Base-by-base conservation (phyloP, 2,329 filamentous ascomycete genomes). In the Penicillium sp. region DNA sequence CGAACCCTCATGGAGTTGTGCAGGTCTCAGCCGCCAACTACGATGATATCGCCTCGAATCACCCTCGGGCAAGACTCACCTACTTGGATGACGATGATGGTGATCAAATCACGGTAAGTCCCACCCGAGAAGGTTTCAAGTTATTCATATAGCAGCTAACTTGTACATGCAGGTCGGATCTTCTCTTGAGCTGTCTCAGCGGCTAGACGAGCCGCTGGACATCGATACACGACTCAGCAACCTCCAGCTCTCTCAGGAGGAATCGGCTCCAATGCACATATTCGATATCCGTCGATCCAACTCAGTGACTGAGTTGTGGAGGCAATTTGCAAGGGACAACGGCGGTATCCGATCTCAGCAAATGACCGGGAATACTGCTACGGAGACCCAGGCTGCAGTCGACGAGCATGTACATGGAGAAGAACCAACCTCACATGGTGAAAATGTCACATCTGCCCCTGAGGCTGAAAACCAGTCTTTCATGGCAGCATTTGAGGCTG, bases 51-150 rank as follows among this genome's bases (percentile, higher is more conserved):
- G 71, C 79, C 38, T 67, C 67, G 17, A 72, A 65, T 50, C 67
- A 79, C 65, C 79, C 80, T 22, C 72, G 75, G 42, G 78, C 78
- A 12, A 73, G 69, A 37, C 63, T 82, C 47, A 77, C 70, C 20
- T 82, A 82, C 60, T 51, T 77, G 55, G 80, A 82, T 65, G 76
- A 79, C 11, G 79, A 81, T 60, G 79, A 81, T 61, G 80, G 81
- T 62, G 76, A 80, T 31, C 78, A 81, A 35, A 78, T 82, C 57
- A 81, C 76, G 6, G 79, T 80, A 66, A 70, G 75, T 68, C 22
- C 28, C 38, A 39, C 12, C 4, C 31, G 28, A 37, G 17, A 15
- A 5, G 3, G 2, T 10, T 37, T 5, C 15, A 10, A 12, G 15
- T 4, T 25, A 14, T 37, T 14, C 17, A 37, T 22, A 37, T 34